These are phyloP conservation scores for Aspergillus fischeri DNA, from an alignment of 2,329 filamentous ascomycete species.

Conservation along the genomic window DNA sequence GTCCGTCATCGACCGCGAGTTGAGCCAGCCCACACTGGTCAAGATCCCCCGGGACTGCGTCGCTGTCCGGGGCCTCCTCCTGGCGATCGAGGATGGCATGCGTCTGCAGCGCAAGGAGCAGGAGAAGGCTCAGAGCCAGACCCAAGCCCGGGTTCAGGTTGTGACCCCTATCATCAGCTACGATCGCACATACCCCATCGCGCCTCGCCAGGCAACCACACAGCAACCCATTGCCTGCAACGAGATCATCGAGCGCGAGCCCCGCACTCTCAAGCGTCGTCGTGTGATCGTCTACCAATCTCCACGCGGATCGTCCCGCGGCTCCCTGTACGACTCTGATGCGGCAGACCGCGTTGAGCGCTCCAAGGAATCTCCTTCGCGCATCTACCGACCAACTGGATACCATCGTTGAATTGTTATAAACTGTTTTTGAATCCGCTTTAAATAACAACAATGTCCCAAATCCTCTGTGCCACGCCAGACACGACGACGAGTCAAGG, in stretches of 20 bases:
- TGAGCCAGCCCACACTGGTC: slow-evolving; percentile 35
- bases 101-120: slow-evolving; percentile 18
- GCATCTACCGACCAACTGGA: slow-evolving; percentile 26
- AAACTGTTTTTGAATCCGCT: background rate
- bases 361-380: slow-evolving; percentile 24
- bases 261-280: slow-evolving; percentile 21
- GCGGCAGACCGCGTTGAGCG: slow-evolving; percentile 32
- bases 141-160: slow-evolving; percentile 5
- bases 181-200: slow-evolving; percentile 29
- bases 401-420: slow-evolving; percentile 25
- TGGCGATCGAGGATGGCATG: slow-evolving; percentile 42
- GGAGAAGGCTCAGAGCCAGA: background rate
- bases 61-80: slow-evolving; percentile 36
- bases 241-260: slow-evolving; percentile 28
- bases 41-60: slow-evolving; percentile 38
- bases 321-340: slow-evolving; percentile 34
- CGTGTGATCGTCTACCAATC: slow-evolving; percentile 35
- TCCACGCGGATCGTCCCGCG: slow-evolving; percentile 30
- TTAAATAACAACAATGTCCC: background rate
- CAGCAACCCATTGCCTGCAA: slow-evolving; percentile 13
- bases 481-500: background rate
- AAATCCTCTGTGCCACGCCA: background rate
- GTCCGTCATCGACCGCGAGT: slow-evolving; percentile 41
- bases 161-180: slow-evolving; percentile 27
- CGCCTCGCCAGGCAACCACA: slow-evolving; percentile 21